Evolutionary conservation across 257 asterid species (phyloP), one percentile per base, ranked within the genome.

Genomic region (Plectranthus barbatus): DNA sequence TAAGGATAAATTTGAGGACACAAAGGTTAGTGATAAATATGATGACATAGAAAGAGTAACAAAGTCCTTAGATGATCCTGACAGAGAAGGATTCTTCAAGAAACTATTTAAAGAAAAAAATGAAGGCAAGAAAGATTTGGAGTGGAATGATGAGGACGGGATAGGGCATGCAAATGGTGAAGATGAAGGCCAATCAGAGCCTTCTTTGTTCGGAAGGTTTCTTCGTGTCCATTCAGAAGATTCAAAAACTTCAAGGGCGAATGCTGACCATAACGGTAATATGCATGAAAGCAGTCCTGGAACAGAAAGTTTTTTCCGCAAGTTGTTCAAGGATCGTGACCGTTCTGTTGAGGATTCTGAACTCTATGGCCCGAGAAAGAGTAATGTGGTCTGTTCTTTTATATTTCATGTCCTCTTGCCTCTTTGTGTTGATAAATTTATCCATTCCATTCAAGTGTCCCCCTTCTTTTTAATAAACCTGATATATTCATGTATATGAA

Each of bases 311-410:
- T 86, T 90, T 64, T 86, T 90, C 21, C 91, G 90, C 67, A 90
- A 90, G 85, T 74, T 90, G 76, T 90, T 90, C 73, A 85, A 83
- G 79, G 97, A 90, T 47, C 94, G 95, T 62, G 95, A 90, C 52
- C 95, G 95, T 62, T 90, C 95, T 33, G 75, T 87, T 56, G 95
- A 90, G 74, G 95, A 90, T 69, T 90, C 95, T n/a, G 95, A 90
- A 80, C 95, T 90, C 63, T 84, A 87, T 77, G 82, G 88, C 51
- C 82, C 88, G 54, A 84, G 72, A 65, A 87, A 79, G 76, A 82
- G 70, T 83, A 85, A 80, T 74, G 85, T 73, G 95, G 97, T 90
- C 47, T 64, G 87, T 84, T 77, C 69, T 62, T 63, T 59, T 61
- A 42, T 34, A 23, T 46, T 70, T 41, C 50, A 23, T 58, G 52